Conservation (phyloP, 2,329 filamentous ascomycete genomes). For the Dryadomyces quercivorus region DNA sequence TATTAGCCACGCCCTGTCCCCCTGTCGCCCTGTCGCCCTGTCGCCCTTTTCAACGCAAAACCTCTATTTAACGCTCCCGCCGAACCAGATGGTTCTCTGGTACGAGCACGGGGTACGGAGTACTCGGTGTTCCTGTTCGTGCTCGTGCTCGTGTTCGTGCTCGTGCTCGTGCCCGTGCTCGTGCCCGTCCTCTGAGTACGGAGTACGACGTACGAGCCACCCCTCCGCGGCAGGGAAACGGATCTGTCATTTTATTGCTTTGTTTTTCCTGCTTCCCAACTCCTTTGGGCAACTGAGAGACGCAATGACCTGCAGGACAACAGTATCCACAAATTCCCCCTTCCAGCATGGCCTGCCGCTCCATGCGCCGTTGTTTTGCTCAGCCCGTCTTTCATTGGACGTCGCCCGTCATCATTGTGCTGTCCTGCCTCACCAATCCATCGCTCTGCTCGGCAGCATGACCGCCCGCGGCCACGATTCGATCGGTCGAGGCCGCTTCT, state of each 20-base stretch:
- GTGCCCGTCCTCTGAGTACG: background rate
- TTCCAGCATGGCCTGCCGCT: constrained; percentile 8
- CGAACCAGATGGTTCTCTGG: no score
- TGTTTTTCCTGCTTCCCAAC: background rate
- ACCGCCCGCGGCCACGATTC: background rate
- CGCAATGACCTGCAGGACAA: constrained; percentile 4
- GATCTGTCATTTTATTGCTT: constrained; percentile 6
- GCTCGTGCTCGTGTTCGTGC: no score
- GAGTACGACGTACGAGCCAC: background rate
- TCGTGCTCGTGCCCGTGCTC: background rate
- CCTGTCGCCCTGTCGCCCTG: background rate
- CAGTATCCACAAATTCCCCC: background rate
- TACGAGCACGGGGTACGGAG: no score
- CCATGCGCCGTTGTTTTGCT: constrained; percentile 6
- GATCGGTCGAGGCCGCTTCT: background rate
- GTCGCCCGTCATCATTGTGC: background rate
- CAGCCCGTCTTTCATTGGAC: background rate
- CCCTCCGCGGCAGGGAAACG: background rate
- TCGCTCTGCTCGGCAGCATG: background rate
- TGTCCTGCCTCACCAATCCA: background rate
- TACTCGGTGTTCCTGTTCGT: no score
- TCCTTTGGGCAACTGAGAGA: constrained; percentile 3
- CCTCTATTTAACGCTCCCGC: no score
- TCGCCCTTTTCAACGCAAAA: no score
- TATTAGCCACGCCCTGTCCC: no score